These are phyloP conservation scores for Trametes gibbosa DNA, from an alignment of 768 basidiomycete genomes.

Conservation along the genomic window DNA sequence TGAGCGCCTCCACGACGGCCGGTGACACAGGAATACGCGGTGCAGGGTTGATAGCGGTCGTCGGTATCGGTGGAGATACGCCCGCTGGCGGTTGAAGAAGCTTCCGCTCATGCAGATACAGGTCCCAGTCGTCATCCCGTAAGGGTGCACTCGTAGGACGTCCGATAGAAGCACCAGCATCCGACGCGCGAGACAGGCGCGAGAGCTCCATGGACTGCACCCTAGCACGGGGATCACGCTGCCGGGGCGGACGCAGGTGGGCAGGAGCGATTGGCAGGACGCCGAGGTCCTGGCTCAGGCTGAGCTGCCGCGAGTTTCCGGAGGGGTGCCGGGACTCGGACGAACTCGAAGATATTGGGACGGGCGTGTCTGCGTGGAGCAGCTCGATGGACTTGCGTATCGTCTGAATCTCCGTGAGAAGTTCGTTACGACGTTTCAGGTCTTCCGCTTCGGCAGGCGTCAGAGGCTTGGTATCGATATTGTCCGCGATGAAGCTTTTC, in stretches of 20 bases:
- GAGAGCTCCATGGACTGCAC: conserved; percentile 72
- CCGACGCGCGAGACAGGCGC: conserved; percentile 36
- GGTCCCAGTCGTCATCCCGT: conserved; percentile 80
- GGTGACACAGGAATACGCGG: conserved; percentile 57
- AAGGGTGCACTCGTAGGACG: conserved; percentile 75
- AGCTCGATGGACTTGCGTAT: conserved; percentile 78
- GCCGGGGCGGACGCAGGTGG: conserved; percentile 70
- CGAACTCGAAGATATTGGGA: conserved; percentile 50
- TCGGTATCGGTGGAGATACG: conserved; percentile 72
- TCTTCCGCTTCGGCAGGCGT: conserved; percentile 52
- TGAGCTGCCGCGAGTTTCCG: conserved; percentile 65
- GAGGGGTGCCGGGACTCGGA: conserved; percentile 57
- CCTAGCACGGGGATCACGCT: conserved; percentile 63
- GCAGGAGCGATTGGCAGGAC: conserved; percentile 47
- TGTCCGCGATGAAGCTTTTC: conserved; percentile 57
- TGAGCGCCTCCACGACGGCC: conserved; percentile 74
- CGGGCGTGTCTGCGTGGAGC: conserved; percentile 68
- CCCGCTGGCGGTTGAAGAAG: conserved; percentile 82
- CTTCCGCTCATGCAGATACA: conserved; percentile 81
- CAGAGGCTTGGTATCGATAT: conserved; percentile 28
- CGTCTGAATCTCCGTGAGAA: conserved; percentile 74
- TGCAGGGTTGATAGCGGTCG: conserved; percentile 42
- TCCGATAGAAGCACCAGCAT: conserved; percentile 52
- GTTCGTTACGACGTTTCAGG: conserved; percentile 63
- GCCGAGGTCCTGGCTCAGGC: conserved; percentile 65